Percentiles rank a stretch among this genome's conserved stretches.
These are phyloP conservation scores for Nigrospora osmanthi DNA, from an alignment of 2,329 filamentous ascomycete species.

Conservation along the genomic window DNA sequence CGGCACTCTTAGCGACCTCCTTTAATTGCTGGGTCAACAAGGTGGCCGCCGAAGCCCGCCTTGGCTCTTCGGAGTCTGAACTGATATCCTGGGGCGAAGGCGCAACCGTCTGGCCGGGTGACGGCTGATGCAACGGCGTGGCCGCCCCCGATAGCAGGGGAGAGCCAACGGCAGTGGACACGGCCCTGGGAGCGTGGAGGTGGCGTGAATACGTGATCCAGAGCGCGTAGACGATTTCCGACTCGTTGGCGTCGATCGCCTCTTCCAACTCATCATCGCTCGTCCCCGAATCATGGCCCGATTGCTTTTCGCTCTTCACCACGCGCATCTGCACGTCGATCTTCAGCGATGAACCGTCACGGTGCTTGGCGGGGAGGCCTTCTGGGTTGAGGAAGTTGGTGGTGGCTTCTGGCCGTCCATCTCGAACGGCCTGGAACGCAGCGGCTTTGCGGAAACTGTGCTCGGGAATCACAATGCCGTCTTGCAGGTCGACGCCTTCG, in stretches of 20 bases:
- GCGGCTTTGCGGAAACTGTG: conserved; percentile 89
- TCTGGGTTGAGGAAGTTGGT: conserved; percentile 76
- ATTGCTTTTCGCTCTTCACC: conserved; percentile 76
- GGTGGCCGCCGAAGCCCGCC: conserved; percentile 36
- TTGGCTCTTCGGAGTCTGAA: conserved; percentile 43
- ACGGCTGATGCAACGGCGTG: conserved; percentile 72
- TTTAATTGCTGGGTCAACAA: conserved; percentile 48
- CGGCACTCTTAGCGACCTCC: conserved; percentile 46
- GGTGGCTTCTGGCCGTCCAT: conserved; percentile 72
- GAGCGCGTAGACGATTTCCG: conserved; percentile 84
- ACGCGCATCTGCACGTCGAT: conserved; percentile 96
- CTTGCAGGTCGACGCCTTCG: conserved; percentile 73
- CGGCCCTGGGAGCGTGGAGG: conserved; percentile 65
- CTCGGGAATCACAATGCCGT: conserved; percentile 95
- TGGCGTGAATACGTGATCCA: conserved; percentile 98
- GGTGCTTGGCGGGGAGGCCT: conserved; percentile 77
- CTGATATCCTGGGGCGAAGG: conserved; percentile 49
- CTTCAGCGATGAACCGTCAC: conserved; percentile 85
- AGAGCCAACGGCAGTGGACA: conserved; percentile 47
- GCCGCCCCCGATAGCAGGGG: conserved; percentile 54
- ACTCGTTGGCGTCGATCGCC: conserved; percentile 42
- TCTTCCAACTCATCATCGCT: conserved; percentile 26
- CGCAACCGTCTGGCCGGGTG: conserved; percentile 61
- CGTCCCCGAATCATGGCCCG: conserved; percentile 16
- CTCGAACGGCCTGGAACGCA: conserved; percentile 73